phyloP scores from a whole-genome alignment of 176 grass and related monocot genomes.

The Raddia distichophylla region DNA sequence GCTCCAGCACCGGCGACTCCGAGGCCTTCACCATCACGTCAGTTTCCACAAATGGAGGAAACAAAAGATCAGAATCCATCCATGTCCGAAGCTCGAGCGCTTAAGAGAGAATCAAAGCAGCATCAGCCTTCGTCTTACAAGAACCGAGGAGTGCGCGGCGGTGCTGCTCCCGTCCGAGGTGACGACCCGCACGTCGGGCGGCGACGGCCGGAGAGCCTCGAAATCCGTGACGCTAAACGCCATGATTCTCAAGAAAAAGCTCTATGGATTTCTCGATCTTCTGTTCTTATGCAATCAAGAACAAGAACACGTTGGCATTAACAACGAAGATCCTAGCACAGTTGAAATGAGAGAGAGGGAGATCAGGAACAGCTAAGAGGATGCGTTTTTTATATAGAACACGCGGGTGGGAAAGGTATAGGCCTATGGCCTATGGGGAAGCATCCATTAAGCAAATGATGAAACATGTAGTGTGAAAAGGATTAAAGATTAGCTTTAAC shows the following conservation, averaged over 20 bases:
- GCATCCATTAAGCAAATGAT: background rate
- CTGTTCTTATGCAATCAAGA: background rate
- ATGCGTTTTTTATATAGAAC: background rate
- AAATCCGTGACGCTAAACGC: background rate
- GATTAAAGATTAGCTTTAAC: no score
- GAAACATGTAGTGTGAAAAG: no score
- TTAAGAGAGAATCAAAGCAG: background rate
- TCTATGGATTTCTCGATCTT: background rate
- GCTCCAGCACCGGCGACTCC: slow-evolving; percentile 76
- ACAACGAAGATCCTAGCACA: background rate
- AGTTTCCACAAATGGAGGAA: background rate
- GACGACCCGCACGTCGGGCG: slow-evolving; percentile 58
- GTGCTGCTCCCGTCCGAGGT: slow-evolving; percentile 62
- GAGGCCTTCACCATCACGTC: slow-evolving; percentile 45
- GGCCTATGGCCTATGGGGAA: background rate
- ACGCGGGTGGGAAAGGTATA: background rate
- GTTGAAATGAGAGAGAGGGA: background rate
- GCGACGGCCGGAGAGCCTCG: slow-evolving; percentile 23
- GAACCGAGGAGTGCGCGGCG: slow-evolving; percentile 57
- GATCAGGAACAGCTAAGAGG: background rate
- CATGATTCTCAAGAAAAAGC: background rate
- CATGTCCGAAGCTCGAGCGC: no score
- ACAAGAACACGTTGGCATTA: slow-evolving; percentile 11
- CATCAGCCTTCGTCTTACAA: slow-evolving; percentile 51
- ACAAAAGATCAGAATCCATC: background rate